Conservation (phyloP, 495 filamentous ascomycete genomes). For the Tetracladium setigerum region DNA sequence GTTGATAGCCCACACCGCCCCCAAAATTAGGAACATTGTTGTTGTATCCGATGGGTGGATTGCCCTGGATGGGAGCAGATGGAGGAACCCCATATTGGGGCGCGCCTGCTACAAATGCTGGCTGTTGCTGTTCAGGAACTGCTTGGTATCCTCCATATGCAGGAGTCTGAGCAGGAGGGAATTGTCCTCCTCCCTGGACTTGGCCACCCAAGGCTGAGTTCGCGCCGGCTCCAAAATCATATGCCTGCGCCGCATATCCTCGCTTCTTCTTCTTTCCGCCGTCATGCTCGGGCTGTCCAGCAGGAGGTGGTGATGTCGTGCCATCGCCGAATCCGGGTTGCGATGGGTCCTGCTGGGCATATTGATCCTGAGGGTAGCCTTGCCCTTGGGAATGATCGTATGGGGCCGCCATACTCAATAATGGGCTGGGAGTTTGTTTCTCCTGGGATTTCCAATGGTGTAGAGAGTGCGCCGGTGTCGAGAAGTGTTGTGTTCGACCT, state of each 20-base stretch:
- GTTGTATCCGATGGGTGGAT: slow-evolving; percentile 11
- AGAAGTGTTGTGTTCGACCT: neutral
- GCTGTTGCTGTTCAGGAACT: slow-evolving; percentile 19
- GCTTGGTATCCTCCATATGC: slow-evolving; percentile 16
- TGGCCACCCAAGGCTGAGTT: slow-evolving; percentile 68
- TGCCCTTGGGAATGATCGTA: slow-evolving; percentile 58
- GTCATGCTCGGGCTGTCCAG: slow-evolving; percentile 35
- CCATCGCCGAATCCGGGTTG: slow-evolving; percentile 28
- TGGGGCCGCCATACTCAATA: slow-evolving; percentile 48
- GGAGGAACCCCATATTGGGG: slow-evolving; percentile 50
- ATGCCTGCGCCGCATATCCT: slow-evolving; percentile 88
- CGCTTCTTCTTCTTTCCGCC: slow-evolving; percentile 73
- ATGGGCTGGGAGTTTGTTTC: too few species aligned
- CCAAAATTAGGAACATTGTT: slow-evolving; percentile 23
- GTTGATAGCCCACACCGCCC: slow-evolving; percentile 52
- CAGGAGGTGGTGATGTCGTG: slow-evolving; percentile 31
- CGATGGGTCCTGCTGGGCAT: slow-evolving; percentile 31
- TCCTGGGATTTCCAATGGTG: slow-evolving; percentile 10
- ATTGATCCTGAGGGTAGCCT: slow-evolving; percentile 45
- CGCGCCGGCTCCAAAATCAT: slow-evolving; percentile 83
- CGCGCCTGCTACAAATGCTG: slow-evolving; percentile 52
- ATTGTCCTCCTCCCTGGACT: slow-evolving; percentile 36
- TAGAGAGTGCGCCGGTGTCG: slow-evolving; percentile 8
- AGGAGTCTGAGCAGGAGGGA: slow-evolving; percentile 18
- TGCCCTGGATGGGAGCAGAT: slow-evolving; percentile 26